Base-by-base conservation (phyloP, 352 stramenopile species). In the Thalassiosira gravida region DNA sequence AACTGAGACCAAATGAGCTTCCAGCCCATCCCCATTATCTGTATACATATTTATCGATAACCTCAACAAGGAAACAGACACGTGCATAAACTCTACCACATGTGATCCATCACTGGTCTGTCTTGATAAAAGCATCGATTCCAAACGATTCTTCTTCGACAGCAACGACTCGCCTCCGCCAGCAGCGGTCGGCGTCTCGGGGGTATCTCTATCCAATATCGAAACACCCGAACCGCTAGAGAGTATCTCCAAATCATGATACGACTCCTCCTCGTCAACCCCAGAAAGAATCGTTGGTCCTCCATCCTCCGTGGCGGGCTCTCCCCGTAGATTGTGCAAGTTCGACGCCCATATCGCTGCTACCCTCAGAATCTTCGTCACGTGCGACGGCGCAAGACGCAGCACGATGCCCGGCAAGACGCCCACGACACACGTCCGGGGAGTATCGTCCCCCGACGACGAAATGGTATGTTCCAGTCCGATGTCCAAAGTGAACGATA, bases 1-100 rank as follows among this genome's bases (percentile, higher is more conserved):
- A 7, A 91, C 87, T 30, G 88, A 92, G 1, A 95, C 74, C n/a
- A 95, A 71, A 77, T 93, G 87, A 1, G 87, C 82, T 71, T 95
- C 88, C 5, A 93, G 6, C 50, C 81, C 73, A 50, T 90, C 81
- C 1, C 68, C 83, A 42, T 83, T 59, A 57, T 90, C 59, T 44
- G 73, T 83, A 53, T 84, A 88, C 25, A 84, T 47, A 57, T 84
- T 84, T 32, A 77, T 67, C 18, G 63, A 83, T 62, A 80, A 82
- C 35, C 66, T 80, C 55, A 74, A 81, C 66, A 74, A 74, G 74
- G 58, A 93, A 29, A 77, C 57, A 6, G 81, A 85, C 30, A 88
- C 59, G 71, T 88, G 72, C 72, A 88, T 76, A 24, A 83, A 88
- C 46, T 88, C 80, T 8, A 75, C 61, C 1, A 62, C 55, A 55